Percentiles rank a stretch among this genome's conserved stretches.
These are phyloP conservation scores for Bipolaris zeicola DNA, from an alignment of 2,329 filamentous ascomycete genomes.

Conservation along the genomic window DNA sequence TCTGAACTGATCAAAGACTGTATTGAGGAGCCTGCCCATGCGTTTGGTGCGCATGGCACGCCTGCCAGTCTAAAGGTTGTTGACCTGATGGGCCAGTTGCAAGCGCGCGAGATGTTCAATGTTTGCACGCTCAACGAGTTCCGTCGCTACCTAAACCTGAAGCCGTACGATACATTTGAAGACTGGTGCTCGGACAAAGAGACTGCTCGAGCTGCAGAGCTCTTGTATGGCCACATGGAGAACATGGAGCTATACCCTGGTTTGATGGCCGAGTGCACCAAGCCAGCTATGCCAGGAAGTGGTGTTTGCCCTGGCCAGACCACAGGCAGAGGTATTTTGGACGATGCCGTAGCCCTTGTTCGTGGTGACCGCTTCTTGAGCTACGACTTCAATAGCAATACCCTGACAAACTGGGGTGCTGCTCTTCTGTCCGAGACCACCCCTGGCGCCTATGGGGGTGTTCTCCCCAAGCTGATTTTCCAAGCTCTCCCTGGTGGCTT, in stretches of 20 bases:
- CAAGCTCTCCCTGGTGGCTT: conserved; percentile 55
- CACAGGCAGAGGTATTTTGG: conserved; percentile 74
- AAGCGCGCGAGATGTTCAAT: conserved; percentile 73
- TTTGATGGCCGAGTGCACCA: conserved; percentile 75
- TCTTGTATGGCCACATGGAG: conserved; percentile 73
- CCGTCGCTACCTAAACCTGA: conserved; percentile 78
- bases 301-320: conserved; percentile 72
- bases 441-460: conserved; percentile 54
- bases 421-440: conserved; percentile 49
- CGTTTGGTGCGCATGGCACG: conserved; percentile 67
- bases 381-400: conserved; percentile 60
- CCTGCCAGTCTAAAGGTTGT: conserved; percentile 73
- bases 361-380: conserved; percentile 80
- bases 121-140: conserved; percentile 82
- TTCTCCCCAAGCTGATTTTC: conserved; percentile 52
- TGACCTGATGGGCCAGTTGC: conserved; percentile 78
- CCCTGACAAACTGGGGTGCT: conserved; percentile 56
- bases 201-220: conserved; percentile 64
- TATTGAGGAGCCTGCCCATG: conserved; percentile 70
- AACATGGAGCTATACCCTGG: conserved; percentile 80
- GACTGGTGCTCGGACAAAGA: conserved; percentile 80
- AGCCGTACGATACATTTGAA: conserved; percentile 76
- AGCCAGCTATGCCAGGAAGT: conserved; percentile 71
- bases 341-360: conserved; percentile 75
- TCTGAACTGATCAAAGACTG: conserved; percentile 68